phyloP scores from a whole-genome alignment of 106 monocot species.

The Phalaenopsis equestris region DNA sequence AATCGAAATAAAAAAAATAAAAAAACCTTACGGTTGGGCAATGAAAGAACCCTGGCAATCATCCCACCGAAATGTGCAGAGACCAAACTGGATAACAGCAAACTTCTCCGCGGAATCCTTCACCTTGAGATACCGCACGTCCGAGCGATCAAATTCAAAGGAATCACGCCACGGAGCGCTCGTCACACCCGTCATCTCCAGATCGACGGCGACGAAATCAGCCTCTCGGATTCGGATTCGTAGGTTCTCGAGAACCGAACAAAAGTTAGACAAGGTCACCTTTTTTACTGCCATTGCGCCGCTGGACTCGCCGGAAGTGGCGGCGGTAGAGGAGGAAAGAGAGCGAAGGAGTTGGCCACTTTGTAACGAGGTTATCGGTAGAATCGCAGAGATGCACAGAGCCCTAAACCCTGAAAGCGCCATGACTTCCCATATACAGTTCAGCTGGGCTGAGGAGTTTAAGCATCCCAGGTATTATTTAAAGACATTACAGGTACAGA shows the following conservation, averaged over 20 bases:
- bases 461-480: neutral
- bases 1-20: neutral
- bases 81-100: conserved; percentile 75
- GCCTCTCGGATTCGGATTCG: conserved; percentile 41
- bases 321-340: conserved; percentile 4
- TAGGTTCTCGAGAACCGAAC: conserved; percentile 43
- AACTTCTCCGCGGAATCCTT: conserved; percentile 86
- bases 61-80: conserved; percentile 95
- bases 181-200: conserved; percentile 92
- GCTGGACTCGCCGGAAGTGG: neutral
- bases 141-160: conserved; percentile 74
- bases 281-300: conserved; percentile 53
- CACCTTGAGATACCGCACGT: conserved; percentile 82
- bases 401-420: neutral
- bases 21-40: conserved; percentile 58
- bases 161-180: conserved; percentile 87
- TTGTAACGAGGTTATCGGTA: conserved; percentile 11
- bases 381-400: neutral
- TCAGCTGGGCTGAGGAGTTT: neutral
- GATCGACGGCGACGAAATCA: conserved; percentile 84
- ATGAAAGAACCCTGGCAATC: conserved; percentile 34
- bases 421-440: neutral
- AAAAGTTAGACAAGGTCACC: conserved; percentile 71
- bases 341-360: neutral
- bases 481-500: no score